Evolutionary conservation across 768 basidiomycete species (phyloP).

Genomic region (Boletus reticulatus): DNA sequence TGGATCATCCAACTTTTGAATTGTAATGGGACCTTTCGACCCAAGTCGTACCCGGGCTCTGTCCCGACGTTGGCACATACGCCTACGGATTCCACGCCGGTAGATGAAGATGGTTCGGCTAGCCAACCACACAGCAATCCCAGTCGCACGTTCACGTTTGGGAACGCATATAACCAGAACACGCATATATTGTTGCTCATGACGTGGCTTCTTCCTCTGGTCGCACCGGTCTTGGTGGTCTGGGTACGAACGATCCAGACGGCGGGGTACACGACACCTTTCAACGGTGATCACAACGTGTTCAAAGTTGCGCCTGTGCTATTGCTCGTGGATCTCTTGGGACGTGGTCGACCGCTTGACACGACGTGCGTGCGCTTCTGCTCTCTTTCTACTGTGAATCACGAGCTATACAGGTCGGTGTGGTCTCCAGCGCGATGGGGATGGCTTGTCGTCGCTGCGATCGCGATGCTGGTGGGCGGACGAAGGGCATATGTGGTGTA

Average conservation of each 20-base stretch:
- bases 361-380: conserved; percentile 34
- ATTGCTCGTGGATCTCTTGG: conserved; percentile 59
- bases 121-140: neutral
- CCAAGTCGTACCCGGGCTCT: conserved; percentile 19
- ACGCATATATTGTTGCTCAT: conserved; percentile 69
- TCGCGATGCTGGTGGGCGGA: conserved; percentile 69
- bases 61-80: conserved; percentile 26
- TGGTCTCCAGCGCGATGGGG: conserved; percentile 46
- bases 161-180: conserved; percentile 45
- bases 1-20: conserved; percentile 77
- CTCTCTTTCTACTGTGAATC: neutral
- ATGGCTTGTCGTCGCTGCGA: conserved; percentile 45
- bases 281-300: conserved; percentile 78
- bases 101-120: conserved; percentile 12
- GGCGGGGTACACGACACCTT: conserved; percentile 75
- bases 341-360: conserved; percentile 47
- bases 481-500: conserved; percentile 64
- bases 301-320: conserved; percentile 63
- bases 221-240: conserved; percentile 75
- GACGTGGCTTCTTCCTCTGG: conserved; percentile 78
- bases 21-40: conserved; percentile 40
- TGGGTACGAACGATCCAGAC: conserved; percentile 88
- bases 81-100: conserved; percentile 25
- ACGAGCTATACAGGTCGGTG: conserved; percentile 5
- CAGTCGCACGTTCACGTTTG: conserved; percentile 2